Evolutionary conservation across 2,329 filamentous ascomycete genomes (phyloP).

Genomic region (Claviceps sp.): DNA sequence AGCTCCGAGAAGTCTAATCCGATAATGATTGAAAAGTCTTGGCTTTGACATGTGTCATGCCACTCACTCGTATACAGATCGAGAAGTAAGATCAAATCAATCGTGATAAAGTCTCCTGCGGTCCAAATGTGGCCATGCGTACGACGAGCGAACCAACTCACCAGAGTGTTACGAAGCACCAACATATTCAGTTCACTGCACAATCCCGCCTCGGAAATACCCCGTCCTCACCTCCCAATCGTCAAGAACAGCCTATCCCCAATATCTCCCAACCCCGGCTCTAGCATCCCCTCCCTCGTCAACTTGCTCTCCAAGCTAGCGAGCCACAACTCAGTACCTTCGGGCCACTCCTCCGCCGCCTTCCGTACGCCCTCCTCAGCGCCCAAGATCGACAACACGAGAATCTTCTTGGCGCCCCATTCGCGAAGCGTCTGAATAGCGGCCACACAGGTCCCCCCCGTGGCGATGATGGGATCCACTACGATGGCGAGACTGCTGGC

Average conservation of each 20-base stretch:
- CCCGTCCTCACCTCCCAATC: constrained; percentile 12
- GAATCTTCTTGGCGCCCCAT: constrained; percentile 76
- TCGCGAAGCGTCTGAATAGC: constrained; percentile 81
- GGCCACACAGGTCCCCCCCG: constrained; percentile 76
- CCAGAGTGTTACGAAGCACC: too few relatives aligned
- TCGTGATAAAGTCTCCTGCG: too few relatives aligned
- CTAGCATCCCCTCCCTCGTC: constrained; percentile 75
- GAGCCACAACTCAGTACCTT: constrained; percentile 67
- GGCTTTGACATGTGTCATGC: too few relatives aligned
- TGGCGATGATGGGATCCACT: constrained; percentile 87
- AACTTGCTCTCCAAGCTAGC: constrained; percentile 65
- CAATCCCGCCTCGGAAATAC: background rate
- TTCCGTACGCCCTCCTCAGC: constrained; percentile 55
- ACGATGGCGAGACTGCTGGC: constrained; percentile 57
- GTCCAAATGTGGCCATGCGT: too few relatives aligned
- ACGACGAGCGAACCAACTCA: background rate
- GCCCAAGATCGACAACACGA: constrained; percentile 64
- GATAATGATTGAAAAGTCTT: too few relatives aligned
- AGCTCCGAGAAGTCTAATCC: too few relatives aligned
- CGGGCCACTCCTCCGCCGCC: constrained; percentile 67
- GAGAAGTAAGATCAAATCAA: too few relatives aligned
- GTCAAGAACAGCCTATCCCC: constrained; percentile 85
- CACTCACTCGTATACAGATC: too few relatives aligned
- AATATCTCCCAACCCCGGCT: constrained; percentile 79
- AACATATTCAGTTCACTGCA: background rate